phyloP scores from a whole-genome alignment of 768 basidiomycete genomes.

The Leucosporidium yakuticum region DNA sequence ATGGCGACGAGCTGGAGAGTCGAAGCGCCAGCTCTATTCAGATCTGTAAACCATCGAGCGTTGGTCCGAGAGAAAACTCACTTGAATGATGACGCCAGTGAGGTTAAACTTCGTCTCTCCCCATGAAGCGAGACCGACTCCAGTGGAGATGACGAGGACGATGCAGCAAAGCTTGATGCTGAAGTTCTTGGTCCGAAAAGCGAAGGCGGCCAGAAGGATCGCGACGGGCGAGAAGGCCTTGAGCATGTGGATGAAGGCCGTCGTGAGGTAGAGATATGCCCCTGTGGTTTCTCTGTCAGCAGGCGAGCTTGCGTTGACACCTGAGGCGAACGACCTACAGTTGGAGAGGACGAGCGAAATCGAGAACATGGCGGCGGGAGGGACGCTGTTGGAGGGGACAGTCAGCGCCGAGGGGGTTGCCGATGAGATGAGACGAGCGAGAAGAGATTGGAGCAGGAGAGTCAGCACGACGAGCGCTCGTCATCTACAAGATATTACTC shows the following conservation, averaged over 20 bases:
- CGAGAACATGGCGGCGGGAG: slow-evolving; percentile 87
- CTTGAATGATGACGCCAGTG: slow-evolving; percentile 72
- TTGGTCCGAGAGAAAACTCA: slow-evolving; percentile 39
- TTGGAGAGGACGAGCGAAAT: slow-evolving; percentile 85
- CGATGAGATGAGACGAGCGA: not conserved
- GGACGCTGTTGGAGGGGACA: slow-evolving; percentile 57
- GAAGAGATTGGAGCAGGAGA: not conserved
- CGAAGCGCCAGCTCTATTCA: not conserved
- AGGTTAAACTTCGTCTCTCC: slow-evolving; percentile 69
- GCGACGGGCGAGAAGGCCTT: slow-evolving; percentile 83
- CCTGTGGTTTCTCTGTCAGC: slow-evolving; percentile 45
- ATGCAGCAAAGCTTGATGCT: slow-evolving; percentile 27
- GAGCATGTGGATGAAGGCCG: slow-evolving; percentile 51
- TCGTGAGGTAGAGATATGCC: slow-evolving; percentile 57
- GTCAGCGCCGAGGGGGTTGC: not conserved
- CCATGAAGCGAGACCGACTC: slow-evolving; percentile 68
- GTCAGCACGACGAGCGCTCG: not conserved
- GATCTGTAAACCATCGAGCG: not conserved
- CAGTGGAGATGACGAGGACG: slow-evolving; percentile 33
- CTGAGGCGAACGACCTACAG: slow-evolving; percentile 19
- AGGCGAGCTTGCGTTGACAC: not conserved
- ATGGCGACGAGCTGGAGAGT: slow-evolving; percentile 55
- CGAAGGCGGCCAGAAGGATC: slow-evolving; percentile 79
- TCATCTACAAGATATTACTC: not conserved
- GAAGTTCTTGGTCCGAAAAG: slow-evolving; percentile 23